Conservation (phyloP, 2,329 filamentous ascomycete species). For the Monilinia polystroma region DNA sequence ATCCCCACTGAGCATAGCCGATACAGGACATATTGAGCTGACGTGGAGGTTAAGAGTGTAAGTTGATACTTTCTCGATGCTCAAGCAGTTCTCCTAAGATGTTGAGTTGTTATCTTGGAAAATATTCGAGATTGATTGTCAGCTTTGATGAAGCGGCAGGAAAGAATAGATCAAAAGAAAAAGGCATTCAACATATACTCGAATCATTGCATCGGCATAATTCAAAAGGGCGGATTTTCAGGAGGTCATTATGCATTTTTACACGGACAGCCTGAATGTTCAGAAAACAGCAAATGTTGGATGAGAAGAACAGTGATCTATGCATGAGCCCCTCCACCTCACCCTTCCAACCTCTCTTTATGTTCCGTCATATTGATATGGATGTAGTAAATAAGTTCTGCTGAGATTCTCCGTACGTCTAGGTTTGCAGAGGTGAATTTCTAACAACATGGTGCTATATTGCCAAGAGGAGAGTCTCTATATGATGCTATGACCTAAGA, state of each 20-base stretch:
- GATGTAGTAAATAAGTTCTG: neutral
- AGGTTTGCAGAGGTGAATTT: neutral
- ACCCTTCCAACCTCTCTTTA: neutral
- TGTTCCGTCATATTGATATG: neutral
- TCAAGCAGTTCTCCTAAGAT: neutral
- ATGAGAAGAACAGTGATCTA: neutral
- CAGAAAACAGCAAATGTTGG: neutral
- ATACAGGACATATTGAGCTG: slow-evolving; percentile 1
- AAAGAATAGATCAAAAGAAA: neutral
- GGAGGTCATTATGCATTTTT: neutral
- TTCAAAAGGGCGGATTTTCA: neutral
- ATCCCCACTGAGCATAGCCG: slow-evolving; percentile 18
- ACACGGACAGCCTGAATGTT: neutral
- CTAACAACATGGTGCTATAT: neutral
- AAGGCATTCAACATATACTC: neutral
- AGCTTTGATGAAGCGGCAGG: neutral
- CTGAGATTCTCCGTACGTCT: neutral
- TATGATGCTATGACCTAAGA: neutral
- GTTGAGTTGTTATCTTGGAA: neutral
- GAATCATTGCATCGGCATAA: neutral
- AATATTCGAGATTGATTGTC: neutral
- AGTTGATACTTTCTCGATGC: neutral
- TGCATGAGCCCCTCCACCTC: neutral
- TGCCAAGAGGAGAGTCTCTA: neutral
- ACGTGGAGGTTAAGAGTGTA: neutral